Conservation (phyloP, 2,329 filamentous ascomycete species). For the Huntiella bhutanensis region DNA sequence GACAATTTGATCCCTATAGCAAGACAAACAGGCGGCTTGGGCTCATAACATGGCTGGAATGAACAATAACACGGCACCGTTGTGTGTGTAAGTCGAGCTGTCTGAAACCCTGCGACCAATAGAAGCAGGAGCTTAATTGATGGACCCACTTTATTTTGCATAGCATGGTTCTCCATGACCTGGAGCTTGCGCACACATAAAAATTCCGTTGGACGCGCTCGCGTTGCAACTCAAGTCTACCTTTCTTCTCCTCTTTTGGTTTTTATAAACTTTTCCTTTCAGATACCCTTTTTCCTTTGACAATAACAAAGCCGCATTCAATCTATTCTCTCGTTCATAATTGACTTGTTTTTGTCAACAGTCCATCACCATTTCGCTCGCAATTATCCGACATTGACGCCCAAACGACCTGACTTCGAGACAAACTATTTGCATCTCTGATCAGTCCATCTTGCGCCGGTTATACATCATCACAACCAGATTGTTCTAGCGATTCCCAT, state of each 20-base stretch:
- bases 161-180: neutral
- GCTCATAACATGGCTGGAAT: too few relatives aligned
- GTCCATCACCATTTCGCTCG: neutral
- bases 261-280: neutral
- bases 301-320: neutral
- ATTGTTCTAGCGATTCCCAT: neutral
- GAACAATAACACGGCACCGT: too few relatives aligned
- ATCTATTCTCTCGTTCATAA: neutral
- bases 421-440: neutral
- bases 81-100: too few relatives aligned
- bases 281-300: neutral
- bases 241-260: neutral
- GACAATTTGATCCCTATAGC: too few relatives aligned
- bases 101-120: too few relatives aligned
- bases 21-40: too few relatives aligned
- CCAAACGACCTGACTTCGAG: neutral
- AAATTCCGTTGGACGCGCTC: constrained; percentile 9
- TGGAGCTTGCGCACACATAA: constrained; percentile 9
- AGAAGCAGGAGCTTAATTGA: neutral
- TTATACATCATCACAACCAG: neutral
- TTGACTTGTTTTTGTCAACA: neutral
- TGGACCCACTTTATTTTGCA: constrained; percentile 8
- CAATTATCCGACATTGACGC: neutral
- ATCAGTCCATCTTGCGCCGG: neutral
- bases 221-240: neutral